Conservation (phyloP, 176 grass and related monocot species). For the Typha latifolia region DNA sequence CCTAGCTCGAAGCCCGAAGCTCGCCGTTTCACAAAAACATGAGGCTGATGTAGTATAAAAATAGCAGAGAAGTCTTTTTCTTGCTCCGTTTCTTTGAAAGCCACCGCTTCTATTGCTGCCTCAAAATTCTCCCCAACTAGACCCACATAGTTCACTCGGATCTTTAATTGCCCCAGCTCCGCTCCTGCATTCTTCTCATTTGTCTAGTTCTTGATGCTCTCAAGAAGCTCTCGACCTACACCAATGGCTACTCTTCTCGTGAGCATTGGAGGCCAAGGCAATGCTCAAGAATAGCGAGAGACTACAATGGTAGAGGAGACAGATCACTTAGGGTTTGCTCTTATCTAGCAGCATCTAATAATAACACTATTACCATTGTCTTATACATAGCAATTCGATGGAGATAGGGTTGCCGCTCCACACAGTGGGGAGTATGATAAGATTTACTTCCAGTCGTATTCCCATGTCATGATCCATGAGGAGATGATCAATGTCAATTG, state of each 20-base stretch:
- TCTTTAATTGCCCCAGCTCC: too few relatives aligned
- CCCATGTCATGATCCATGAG: conserved; percentile 74
- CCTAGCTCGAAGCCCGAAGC: too few relatives aligned
- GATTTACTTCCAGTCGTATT: conserved; percentile 74
- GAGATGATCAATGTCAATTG: conserved; percentile 43
- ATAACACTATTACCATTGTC: conserved; percentile 3
- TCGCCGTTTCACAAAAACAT: too few relatives aligned
- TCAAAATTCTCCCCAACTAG: too few relatives aligned
- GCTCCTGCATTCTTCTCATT: background rate
- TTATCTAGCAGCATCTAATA: conserved; percentile 7
- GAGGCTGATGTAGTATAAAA: too few relatives aligned
- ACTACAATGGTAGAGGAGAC: background rate
- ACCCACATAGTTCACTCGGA: too few relatives aligned
- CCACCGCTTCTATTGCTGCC: too few relatives aligned
- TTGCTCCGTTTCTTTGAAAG: too few relatives aligned
- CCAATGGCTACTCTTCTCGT: conserved; percentile 45
- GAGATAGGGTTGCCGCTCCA: conserved; percentile 3
- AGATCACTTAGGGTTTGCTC: conserved; percentile 34
- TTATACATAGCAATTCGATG: conserved; percentile 3
- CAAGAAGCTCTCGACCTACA: conserved; percentile 34
- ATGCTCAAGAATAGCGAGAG: background rate
- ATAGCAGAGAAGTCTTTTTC: too few relatives aligned
- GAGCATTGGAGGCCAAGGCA: conserved; percentile 39
- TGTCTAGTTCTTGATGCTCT: conserved; percentile 30
- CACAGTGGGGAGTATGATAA: conserved; percentile 41